Conservation (phyloP, 345 rosid species). For the Rhodomyrtus tomentosa region DNA sequence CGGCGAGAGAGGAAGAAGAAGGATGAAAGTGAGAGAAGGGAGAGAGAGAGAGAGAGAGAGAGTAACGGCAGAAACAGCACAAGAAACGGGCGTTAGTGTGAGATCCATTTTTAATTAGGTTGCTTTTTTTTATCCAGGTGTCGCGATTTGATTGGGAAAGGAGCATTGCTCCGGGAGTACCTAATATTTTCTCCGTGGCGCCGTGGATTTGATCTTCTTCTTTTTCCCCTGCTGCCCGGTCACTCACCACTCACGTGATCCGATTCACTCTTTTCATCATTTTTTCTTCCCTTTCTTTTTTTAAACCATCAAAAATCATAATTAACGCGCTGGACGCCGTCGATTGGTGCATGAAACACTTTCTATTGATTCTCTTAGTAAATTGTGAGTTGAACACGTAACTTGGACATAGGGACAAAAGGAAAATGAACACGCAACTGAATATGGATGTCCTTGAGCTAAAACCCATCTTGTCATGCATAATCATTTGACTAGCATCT, state of each 20-base stretch:
- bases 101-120: no score
- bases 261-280: not conserved
- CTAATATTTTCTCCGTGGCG: no score
- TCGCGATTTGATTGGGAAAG: no score
- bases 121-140: no score
- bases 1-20: no score
- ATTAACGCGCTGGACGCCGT: not conserved
- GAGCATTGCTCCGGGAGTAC: no score
- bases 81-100: no score
- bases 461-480: not conserved
- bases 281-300: not conserved
- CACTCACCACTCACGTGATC: not conserved
- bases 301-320: no score
- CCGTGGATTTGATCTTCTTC: not conserved
- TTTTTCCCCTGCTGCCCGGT: not conserved
- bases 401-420: not conserved
- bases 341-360: not conserved
- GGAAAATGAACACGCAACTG: not conserved
- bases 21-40: no score
- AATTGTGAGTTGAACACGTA: not conserved
- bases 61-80: no score
- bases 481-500: not conserved
- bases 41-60: no score
- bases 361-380: not conserved
- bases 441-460: not conserved